Base-by-base conservation (phyloP, 441 rosid genomes). In the Croton setiger region DNA sequence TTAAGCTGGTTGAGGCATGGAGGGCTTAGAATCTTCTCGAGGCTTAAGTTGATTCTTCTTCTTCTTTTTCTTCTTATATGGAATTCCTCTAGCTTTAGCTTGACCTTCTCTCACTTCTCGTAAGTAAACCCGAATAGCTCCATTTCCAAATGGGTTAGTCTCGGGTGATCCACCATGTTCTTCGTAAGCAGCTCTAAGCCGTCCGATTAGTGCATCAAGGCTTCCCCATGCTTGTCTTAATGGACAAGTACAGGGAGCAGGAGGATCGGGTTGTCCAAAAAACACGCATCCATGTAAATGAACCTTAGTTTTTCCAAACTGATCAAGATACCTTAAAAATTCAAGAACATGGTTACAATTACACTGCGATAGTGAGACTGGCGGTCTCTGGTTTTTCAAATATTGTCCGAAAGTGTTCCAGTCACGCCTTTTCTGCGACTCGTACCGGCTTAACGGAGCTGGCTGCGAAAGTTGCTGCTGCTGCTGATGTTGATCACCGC, bases 201-300 rank as follows among this genome's bases (percentile, higher is more conserved):
- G 83, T 59, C 97, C 97, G 78, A 91, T 91, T 79, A 91, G 88
- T 11, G 97, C 96, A 77, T 91, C 97, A 23, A 91, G 88, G 75
- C 97, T 91, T 5, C 97, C 97, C 97, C 97, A 91, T n/a, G 97
- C 97, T 75, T 91, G 97, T 64, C 84, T 84, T 13, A 91, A 70
- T 3, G 97, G 96, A 69, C 97, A 91, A 60, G 85, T 86, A 72
- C 97, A 91, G 51, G 90, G 92, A 36, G 91, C 93, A 0, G 88
- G 84, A 10, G 97, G 96, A 65, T 87, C 96, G 1, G 90, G 90
- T 67, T 91, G 93, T 59, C 97, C 97, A 27, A 85, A 91, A 52
- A 84, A 89, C 53, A 83, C 80, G 52, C 97, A 91, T 39, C 92
- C 96, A 60, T 84, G 83, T 37, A 80, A 52, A 78, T 91, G 97